Percentiles rank a stretch among this genome's conserved stretches.
Evolutionary conservation across 441 rosid genomes (phyloP).

Genomic region (Metrosideros polymorpha): DNA sequence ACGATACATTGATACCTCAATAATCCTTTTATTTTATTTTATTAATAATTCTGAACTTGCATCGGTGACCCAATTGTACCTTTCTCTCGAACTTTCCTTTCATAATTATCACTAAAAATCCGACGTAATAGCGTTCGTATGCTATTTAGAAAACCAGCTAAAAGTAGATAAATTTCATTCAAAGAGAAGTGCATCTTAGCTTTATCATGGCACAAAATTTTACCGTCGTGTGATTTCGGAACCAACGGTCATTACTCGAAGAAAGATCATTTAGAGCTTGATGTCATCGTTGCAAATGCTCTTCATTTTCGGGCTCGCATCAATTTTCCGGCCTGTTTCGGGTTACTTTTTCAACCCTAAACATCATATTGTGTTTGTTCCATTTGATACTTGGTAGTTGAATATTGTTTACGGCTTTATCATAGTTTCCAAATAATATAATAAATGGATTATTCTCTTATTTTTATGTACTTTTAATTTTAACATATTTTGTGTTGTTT

Average conservation of each 20-base stretch:
- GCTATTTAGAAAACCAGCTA: background rate
- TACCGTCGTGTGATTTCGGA: background rate
- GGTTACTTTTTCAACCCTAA: background rate
- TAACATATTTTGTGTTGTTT: background rate
- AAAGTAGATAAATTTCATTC: background rate
- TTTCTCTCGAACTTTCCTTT: background rate
- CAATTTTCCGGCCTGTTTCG: accelerated
- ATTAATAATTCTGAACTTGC: background rate
- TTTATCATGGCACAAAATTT: background rate
- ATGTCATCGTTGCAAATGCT: background rate
- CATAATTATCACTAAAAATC: accelerated
- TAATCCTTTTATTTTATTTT: background rate
- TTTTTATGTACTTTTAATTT: background rate
- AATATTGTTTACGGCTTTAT: background rate
- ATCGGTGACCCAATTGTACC: background rate
- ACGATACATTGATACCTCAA: background rate
- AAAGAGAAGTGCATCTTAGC: background rate
- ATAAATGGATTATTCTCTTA: background rate
- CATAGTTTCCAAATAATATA: background rate
- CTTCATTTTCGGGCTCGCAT: background rate
- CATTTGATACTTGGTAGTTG: background rate
- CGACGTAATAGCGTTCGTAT: accelerated
- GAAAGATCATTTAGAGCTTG: background rate
- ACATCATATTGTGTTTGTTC: background rate
- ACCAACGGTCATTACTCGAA: background rate